phyloP scores from a whole-genome alignment of 2,329 filamentous ascomycete genomes.

The Clonostachys solani region DNA sequence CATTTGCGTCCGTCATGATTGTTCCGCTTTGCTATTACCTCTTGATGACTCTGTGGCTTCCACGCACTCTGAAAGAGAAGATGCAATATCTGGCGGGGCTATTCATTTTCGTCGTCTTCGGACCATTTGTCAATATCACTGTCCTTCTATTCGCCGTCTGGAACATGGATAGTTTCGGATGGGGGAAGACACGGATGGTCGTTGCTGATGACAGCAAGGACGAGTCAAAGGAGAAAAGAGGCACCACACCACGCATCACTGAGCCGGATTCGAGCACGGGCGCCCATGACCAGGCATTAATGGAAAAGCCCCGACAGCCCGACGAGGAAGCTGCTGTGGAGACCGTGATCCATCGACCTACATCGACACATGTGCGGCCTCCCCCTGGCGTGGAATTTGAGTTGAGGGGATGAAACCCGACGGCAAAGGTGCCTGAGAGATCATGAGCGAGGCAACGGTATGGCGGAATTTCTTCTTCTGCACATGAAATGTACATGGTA shows the following conservation, averaged over 20 bases:
- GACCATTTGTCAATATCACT: slow-evolving; percentile 15
- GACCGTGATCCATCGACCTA: neutral
- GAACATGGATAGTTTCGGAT: slow-evolving; percentile 17
- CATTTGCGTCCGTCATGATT: slow-evolving; percentile 15
- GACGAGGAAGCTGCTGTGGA: slow-evolving; percentile 1
- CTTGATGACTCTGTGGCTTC: slow-evolving; percentile 14
- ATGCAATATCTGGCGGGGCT: slow-evolving; percentile 12
- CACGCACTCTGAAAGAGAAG: slow-evolving; percentile 11
- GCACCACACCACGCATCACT: neutral
- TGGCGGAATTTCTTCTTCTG: too few relatives aligned
- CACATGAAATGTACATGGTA: too few relatives aligned
- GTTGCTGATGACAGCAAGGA: slow-evolving; percentile 5
- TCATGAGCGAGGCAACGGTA: too few relatives aligned
- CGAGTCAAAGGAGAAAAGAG: neutral
- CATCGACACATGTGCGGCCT: neutral
- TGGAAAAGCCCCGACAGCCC: neutral
- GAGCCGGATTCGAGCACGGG: too few relatives aligned
- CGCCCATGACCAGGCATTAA: neutral
- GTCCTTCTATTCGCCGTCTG: slow-evolving; percentile 16
- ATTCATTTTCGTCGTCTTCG: slow-evolving; percentile 11
- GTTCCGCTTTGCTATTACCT: slow-evolving; percentile 14
- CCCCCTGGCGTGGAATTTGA: neutral
- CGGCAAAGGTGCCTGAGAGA: too few relatives aligned
- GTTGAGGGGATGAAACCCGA: too few relatives aligned
- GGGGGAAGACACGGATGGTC: slow-evolving; percentile 16